A percentile compares a stretch with the other conserved stretches of the same genome.
Conservation (phyloP, 2,329 filamentous ascomycete genomes). For the Daldinia eschscholtzii region DNA sequence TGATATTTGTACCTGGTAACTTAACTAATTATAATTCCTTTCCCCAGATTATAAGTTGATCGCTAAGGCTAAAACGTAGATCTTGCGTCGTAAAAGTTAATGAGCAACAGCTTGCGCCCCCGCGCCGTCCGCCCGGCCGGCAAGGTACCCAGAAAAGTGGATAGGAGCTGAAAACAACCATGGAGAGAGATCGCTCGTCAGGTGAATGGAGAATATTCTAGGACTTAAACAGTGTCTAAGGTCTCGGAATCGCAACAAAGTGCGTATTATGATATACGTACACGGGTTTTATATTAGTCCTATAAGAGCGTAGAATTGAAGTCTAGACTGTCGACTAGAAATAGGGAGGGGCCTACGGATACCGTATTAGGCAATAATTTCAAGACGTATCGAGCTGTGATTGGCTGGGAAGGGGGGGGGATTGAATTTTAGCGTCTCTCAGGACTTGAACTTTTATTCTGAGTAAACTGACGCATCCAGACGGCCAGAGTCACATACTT, state of each 20-base stretch:
- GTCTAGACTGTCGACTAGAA: not conserved
- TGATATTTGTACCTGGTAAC: not conserved
- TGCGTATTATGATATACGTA: not conserved
- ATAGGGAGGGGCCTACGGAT: not conserved
- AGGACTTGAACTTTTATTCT: not conserved
- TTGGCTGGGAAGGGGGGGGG: not conserved
- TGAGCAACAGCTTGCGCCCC: not conserved
- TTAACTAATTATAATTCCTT: not conserved
- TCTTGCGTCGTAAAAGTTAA: not conserved
- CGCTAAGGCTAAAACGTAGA: not conserved
- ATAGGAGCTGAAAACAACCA: not conserved
- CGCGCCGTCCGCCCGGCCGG: not conserved
- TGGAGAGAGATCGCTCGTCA: not conserved
- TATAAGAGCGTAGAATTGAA: not conserved
- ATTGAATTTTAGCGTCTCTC: not conserved
- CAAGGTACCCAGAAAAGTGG: not conserved
- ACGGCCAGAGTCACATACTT: not conserved
- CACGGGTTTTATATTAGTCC: not conserved
- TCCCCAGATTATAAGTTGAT: not conserved
- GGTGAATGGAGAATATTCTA: not conserved
- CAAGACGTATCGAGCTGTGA: not conserved
- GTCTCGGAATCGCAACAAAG: not conserved
- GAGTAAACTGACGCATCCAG: not conserved
- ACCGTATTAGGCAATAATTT: slow-evolving; percentile 8
- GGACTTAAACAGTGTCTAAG: not conserved